Evolutionary conservation across 768 basidiomycete genomes (phyloP).

Genomic region (Trametes villosa): DNA sequence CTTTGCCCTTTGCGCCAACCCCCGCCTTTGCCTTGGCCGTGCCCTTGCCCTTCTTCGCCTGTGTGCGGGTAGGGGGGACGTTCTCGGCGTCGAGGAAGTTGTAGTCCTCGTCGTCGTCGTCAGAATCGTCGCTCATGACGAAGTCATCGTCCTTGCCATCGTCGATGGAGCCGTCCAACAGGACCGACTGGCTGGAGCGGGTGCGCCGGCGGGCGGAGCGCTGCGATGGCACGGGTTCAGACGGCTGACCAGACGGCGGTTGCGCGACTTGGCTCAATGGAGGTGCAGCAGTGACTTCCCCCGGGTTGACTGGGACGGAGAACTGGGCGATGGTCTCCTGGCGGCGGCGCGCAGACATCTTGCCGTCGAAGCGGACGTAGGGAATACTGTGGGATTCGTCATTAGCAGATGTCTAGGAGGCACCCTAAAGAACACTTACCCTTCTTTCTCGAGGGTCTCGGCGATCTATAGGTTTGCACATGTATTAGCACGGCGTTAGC

Average conservation of each 20-base stretch:
- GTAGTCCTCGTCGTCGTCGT: conserved; percentile 35
- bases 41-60: conserved; percentile 24
- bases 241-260: conserved; percentile 6
- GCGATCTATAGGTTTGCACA: conserved; percentile 55
- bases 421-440: conserved; percentile 42
- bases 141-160: conserved; percentile 31
- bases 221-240: conserved; percentile 1
- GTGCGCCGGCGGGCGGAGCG: conserved; percentile 11
- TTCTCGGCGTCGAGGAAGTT: conserved; percentile 45
- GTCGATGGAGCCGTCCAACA: conserved; percentile 8
- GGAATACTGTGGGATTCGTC: conserved; percentile 53
- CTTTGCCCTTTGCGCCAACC: conserved; percentile 31
- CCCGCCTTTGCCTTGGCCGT: conserved; percentile 19
- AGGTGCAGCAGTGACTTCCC: conserved; percentile 13
- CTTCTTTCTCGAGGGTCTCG: conserved; percentile 64
- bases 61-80: conserved; percentile 21
- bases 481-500: background rate
- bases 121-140: conserved; percentile 20
- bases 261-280: conserved; percentile 12
- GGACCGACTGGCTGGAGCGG: conserved; percentile 1
- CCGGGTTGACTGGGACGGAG: conserved; percentile 61
- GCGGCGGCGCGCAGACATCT: conserved; percentile 80
- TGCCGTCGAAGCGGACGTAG: conserved; percentile 83
- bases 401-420: background rate
- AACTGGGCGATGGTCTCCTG: conserved; percentile 79